Base-by-base conservation (phyloP, 306 rosid species). In the Acacia confusa region DNA sequence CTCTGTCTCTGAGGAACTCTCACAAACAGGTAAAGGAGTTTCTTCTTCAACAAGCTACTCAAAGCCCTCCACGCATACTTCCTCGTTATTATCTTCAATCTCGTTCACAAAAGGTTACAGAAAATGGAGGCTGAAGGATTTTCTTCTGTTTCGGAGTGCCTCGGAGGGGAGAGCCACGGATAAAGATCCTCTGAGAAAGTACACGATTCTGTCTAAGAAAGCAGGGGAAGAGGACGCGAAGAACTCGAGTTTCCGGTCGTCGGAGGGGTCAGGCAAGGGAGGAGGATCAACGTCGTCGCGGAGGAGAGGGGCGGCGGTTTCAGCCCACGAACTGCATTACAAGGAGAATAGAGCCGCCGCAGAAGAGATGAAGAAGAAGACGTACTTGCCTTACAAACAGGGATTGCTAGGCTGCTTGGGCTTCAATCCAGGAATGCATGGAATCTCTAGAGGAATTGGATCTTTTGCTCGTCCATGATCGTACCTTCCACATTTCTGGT, bases 241-340 rank as follows among this genome's bases (percentile, higher is more conserved):
- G 79, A 86, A 85, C 55, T 83, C 86, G 0, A 95, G 99, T 74
- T 95, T 93, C 80, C 94, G 97, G 84, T 93, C 97, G 16, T 79
- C 83, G 5, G 95, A 90, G 66, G 88, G 90, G 52, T 57, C 88
- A 44, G 90, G 92, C 32, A 89, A 97, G 14, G 87, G 52, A 14
- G 19, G 52, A 47, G 52, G 87, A 28, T 89, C 94, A 2, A 80
- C 88, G 61, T 95, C 99, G 19, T 95, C 99, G 17, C 96, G 92
- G 82, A 66, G 97, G 82, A 84, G 94, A 83, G 45, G 27, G 38
- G 88, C 86, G 66, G 79, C 91, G 43, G 90, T 90, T 32, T 95
- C 99, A 57, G 92, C 99, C 9, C 99, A 95, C 45, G 99, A 95
- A 41, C n/a, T 89, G 84, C 99, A 93, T 78, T 95, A 95, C 81